Evolutionary conservation across 148 eudicot species (phyloP).

Genomic region (Bassia scoparia): DNA sequence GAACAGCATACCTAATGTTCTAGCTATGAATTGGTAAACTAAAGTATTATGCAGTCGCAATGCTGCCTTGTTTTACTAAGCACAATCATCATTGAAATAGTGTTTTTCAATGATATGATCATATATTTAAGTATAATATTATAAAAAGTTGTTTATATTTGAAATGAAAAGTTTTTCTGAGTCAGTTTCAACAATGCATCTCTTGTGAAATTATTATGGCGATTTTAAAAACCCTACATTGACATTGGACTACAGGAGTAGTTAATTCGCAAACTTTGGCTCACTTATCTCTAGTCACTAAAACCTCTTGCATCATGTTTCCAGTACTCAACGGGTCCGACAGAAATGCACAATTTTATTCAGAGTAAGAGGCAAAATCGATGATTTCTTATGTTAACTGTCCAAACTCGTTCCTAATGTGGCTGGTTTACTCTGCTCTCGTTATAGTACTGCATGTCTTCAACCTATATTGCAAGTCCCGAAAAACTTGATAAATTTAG

Average conservation of each 20-base stretch:
- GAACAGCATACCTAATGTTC: background rate
- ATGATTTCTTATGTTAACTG: background rate
- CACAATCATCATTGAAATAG: slow-evolving; percentile 9
- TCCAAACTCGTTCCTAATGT: background rate
- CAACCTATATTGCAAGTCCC: background rate
- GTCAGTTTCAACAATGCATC: background rate
- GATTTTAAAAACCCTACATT: too few relatives aligned
- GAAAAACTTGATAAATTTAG: background rate
- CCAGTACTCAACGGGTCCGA: too few relatives aligned
- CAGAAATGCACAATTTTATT: background rate
- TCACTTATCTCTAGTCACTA: too few relatives aligned
- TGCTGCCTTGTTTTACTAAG: slow-evolving; percentile 5
- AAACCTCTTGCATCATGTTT: too few relatives aligned
- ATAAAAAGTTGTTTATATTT: background rate
- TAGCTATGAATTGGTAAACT: background rate
- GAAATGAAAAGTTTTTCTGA: background rate
- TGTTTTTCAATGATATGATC: slow-evolving; percentile 5
- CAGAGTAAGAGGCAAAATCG: background rate
- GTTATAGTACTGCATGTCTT: background rate
- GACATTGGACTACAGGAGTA: too few relatives aligned
- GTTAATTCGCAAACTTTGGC: too few relatives aligned
- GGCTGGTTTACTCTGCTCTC: background rate
- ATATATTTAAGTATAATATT: background rate
- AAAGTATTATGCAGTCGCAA: slow-evolving; percentile 9
- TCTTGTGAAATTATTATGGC: too few relatives aligned